These are phyloP conservation scores for Porodaedalea pini DNA, from an alignment of 1,284 basidiomycete species.

Conservation along the genomic window DNA sequence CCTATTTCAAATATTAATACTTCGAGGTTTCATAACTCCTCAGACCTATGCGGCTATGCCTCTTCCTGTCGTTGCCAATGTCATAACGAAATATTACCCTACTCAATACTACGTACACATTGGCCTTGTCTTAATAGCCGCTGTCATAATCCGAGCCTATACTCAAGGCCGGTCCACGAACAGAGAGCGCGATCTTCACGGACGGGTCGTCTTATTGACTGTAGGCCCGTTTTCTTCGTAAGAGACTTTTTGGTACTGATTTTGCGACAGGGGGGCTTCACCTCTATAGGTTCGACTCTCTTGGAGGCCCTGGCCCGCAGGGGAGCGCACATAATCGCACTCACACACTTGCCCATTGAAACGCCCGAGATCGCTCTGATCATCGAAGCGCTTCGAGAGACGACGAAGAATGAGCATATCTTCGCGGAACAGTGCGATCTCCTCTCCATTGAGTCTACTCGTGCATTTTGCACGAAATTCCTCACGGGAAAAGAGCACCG, in stretches of 20 bases:
- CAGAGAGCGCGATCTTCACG: conserved; percentile 71
- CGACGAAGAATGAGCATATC: conserved; percentile 68
- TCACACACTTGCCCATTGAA: conserved; percentile 56
- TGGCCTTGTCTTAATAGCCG: conserved; percentile 37
- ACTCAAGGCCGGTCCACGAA: conserved; percentile 64
- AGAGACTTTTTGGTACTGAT: conserved; percentile 6
- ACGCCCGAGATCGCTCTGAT: conserved; percentile 54
- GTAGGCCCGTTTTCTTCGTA: conserved; percentile 35
- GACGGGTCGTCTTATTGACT: conserved; percentile 63
- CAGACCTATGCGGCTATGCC: conserved; percentile 3
- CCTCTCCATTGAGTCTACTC: conserved; percentile 56
- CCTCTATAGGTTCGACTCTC: conserved; percentile 63
- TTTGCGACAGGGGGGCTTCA: conserved; percentile 60
- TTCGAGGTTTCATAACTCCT: too few species aligned
- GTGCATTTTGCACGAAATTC: conserved; percentile 63
- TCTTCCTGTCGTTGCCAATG: conserved; percentile 8
- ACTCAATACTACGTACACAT: conserved; percentile 47
- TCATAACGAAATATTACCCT: conserved; percentile 27
- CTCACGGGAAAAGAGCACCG: conserved; percentile 59
- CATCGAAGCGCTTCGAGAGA: conserved; percentile 57
- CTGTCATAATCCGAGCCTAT: conserved; percentile 52
- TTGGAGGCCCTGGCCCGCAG: conserved; percentile 61
- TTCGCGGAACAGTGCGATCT: conserved; percentile 74
- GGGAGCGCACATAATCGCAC: conserved; percentile 72
- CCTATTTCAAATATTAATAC: background rate